phyloP scores from a whole-genome alignment of 129 eudicot species.

The Ambrosia trifida region DNA sequence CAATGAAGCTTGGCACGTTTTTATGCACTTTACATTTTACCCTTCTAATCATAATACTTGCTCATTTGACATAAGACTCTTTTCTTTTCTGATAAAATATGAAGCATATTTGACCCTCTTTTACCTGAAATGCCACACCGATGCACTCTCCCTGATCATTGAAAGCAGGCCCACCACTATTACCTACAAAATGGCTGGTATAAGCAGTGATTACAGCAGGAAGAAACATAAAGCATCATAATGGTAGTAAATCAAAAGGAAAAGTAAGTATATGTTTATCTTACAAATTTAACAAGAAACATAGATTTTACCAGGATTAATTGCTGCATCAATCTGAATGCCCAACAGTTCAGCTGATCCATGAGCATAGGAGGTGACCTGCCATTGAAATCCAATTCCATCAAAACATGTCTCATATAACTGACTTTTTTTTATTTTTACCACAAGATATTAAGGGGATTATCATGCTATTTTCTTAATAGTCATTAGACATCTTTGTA shows the following conservation, averaged over 20 bases:
- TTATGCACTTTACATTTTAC: neutral
- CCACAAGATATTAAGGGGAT: neutral
- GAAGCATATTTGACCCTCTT: constrained; percentile 22
- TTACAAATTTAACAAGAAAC: neutral
- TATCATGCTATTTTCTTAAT: constrained; percentile 1
- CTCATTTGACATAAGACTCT: constrained; percentile 16
- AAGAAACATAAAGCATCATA: constrained; percentile 23
- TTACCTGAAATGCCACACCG: constrained; percentile 99
- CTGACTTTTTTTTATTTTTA: neutral
- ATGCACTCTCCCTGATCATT: constrained; percentile 95
- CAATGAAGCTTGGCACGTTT: neutral
- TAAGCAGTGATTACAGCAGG: constrained; percentile 38
- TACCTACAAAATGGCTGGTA: constrained; percentile 62
- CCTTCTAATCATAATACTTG: constrained; percentile 4
- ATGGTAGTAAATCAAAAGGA: constrained; percentile 16
- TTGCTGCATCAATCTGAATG: constrained; percentile 97
- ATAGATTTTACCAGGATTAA: constrained; percentile 76
- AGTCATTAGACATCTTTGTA: neutral
- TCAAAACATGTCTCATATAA: neutral
- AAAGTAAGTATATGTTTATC: neutral
- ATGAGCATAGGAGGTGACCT: constrained; percentile 99
- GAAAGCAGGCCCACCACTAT: constrained; percentile 99
- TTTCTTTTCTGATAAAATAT: constrained; percentile 5
- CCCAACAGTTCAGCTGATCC: constrained; percentile 92
- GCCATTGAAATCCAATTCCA: constrained; percentile 12